phyloP scores from a whole-genome alignment of 371 early-diverging fungal species.

The Lichtheimia hyalospora region DNA sequence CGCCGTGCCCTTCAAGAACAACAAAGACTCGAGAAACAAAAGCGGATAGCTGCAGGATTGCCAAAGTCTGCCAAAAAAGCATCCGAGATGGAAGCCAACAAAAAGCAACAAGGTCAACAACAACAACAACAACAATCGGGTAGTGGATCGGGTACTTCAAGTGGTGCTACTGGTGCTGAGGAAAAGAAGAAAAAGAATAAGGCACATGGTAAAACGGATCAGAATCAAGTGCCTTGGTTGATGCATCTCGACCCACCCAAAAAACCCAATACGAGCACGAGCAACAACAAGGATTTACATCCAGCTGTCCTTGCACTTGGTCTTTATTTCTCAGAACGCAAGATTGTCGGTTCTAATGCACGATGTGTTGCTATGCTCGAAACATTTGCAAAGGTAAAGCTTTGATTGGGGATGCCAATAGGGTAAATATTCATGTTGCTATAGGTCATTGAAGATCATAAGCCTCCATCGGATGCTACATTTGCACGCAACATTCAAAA shows the following conservation, averaged over 20 bases:
- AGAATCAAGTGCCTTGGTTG: slow-evolving; percentile 66
- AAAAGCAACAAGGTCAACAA: slow-evolving; percentile 26
- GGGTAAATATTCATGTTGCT: neutral
- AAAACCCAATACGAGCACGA: slow-evolving; percentile 43
- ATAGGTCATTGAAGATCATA: slow-evolving; percentile 90
- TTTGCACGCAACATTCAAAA: slow-evolving; percentile 84
- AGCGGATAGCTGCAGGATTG: slow-evolving; percentile 51
- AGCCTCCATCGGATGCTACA: slow-evolving; percentile 81
- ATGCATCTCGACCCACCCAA: slow-evolving; percentile 68
- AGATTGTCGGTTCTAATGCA: slow-evolving; percentile 91
- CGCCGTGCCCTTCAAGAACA: slow-evolving; percentile 80
- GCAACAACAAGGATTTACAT: slow-evolving; percentile 71
- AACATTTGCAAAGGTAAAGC: slow-evolving; percentile 76
- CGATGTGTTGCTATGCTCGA: slow-evolving; percentile 84
- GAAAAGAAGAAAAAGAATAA: slow-evolving; percentile 37
- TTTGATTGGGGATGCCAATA: neutral
- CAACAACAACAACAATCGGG: neutral
- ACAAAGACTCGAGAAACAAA: slow-evolving; percentile 74
- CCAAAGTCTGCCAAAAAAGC: slow-evolving; percentile 35
- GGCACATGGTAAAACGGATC: slow-evolving; percentile 28
- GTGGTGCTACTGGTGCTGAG: slow-evolving; percentile 16
- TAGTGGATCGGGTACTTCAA: neutral
- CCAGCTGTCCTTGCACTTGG: slow-evolving; percentile 88
- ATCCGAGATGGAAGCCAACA: slow-evolving; percentile 17
- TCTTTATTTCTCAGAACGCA: slow-evolving; percentile 80